Evolutionary conservation across 768 basidiomycete genomes (phyloP).

Genomic region (Mycena haematopus): DNA sequence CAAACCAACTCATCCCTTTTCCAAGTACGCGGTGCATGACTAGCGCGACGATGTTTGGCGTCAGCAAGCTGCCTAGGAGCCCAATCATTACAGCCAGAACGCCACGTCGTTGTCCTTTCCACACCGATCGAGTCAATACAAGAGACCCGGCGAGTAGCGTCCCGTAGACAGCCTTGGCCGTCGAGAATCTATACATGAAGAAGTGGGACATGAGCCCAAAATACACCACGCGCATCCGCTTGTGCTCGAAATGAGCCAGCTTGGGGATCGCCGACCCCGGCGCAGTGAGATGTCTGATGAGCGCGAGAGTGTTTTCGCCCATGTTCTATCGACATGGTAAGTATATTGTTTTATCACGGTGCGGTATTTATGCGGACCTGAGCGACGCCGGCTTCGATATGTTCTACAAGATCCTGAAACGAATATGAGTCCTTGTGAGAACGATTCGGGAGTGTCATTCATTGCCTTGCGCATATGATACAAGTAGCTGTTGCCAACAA

Average conservation of each 20-base stretch:
- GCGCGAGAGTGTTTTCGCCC: slow-evolving; percentile 85
- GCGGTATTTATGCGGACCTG: slow-evolving; percentile 42
- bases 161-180: slow-evolving; percentile 70
- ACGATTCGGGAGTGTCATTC: slow-evolving; percentile 6
- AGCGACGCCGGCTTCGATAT: slow-evolving; percentile 85
- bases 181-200: slow-evolving; percentile 75
- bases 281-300: slow-evolving; percentile 77
- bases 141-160: slow-evolving; percentile 55
- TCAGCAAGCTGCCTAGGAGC: slow-evolving; percentile 58
- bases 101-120: slow-evolving; percentile 51
- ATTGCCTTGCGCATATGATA: slow-evolving; percentile 90
- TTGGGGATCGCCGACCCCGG: slow-evolving; percentile 71
- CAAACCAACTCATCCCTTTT: slow-evolving; percentile 88
- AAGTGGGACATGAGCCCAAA: slow-evolving; percentile 74
- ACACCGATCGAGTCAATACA: slow-evolving; percentile 46
- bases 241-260: slow-evolving; percentile 37
- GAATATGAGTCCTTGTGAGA: neutral
- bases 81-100: slow-evolving; percentile 56
- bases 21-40: slow-evolving; percentile 67
- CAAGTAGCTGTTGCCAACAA: slow-evolving; percentile 90
- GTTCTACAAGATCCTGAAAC: slow-evolving; percentile 74
- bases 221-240: slow-evolving; percentile 67
- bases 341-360: slow-evolving; percentile 7
- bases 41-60: slow-evolving; percentile 75
- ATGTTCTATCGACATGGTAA: slow-evolving; percentile 67